Evolutionary conservation across 768 basidiomycete genomes (phyloP), one percentile per base, ranked within the genome.

Genomic region (Lentinula edodes): DNA sequence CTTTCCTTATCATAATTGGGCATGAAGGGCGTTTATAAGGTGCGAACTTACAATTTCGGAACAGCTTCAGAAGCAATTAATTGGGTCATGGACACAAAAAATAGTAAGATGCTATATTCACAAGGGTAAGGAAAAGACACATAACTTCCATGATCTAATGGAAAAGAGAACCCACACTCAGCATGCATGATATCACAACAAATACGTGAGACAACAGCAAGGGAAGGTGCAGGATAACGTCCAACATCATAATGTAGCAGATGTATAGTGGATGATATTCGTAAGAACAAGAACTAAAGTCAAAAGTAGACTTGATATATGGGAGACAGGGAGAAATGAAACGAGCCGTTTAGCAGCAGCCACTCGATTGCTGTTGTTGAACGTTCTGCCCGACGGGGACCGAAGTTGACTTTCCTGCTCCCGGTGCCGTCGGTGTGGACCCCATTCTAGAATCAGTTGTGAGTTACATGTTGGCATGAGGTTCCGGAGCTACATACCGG

Each of bases 341-440:
- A 18, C 54, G 32, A 43, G 53, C 8, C 66, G 67, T 74, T 84
- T 75, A 95, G 84, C 93, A 95, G 78, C 93, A 95, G 48, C 89
- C 82, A 60, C 85, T 79, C 5, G 84, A 76, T 69, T 82, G 80
- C 74, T 88, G 87, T 72, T 90, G 87, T 71, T 88, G 86, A 58
- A 95, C 90, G 60, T 82, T 87, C 75, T 93, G 89, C 32, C 93
- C 93, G 8, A 90, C 90, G 50, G 89, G 90, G 64, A 95, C 85
- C 57, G 91, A 89, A 60, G 89, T 83, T 58, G 91, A 87, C 77
- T 95, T 95, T 62, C 86, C 87, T 18, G 87, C 82, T 46, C 87
- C 87, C 9, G 88, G 79, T 48, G 90, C 81, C 61, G 89, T 84
- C 65, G 91, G 81, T 32, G 89, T 87, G 52, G 92, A 86, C 15